Base-by-base conservation (phyloP, 2,329 filamentous ascomycete species). In the Bipolaris cookei region DNA sequence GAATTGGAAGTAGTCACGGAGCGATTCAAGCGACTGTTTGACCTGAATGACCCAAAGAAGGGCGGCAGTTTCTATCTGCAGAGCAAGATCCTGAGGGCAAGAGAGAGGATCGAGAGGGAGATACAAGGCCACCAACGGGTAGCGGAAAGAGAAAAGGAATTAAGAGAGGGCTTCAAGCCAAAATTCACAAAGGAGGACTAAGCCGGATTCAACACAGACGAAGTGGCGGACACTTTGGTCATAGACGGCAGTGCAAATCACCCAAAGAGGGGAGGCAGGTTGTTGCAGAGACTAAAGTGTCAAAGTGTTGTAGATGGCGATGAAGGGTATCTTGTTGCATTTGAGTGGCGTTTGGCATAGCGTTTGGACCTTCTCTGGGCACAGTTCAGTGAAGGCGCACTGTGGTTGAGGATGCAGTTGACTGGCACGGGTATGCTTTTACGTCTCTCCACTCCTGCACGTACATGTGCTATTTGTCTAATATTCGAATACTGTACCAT, bases 31-130 rank as follows among this genome's bases (percentile, higher is more conserved):
- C 88, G 89, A 64, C 81, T 99, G 45, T 99, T 97, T 76, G 95
- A 99, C 78, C 82, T 86, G 68, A 99, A 99, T 80, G 91, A 99
- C 64, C 94, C 95, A 10, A 84, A 96, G 78, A 97, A 97, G 74
- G 95, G 95, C 34, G 95, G 95, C 51, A 97, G 92, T 71, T 99
- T 99, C 79, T 99, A 99, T 78, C 83, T 99, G 46, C 95, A 99
- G 80, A 98, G 94, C 83, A 99, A 99, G 81, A 87, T 99, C 53
- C 80, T 98, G 67, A 84, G 95, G 61, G 95, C 95, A 56, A 86
- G 94, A 70, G 94, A 99, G 80, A 84, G 95, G 63, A 90, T 99
- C 79, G 94, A 98, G 81, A 84, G 89, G 69, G 94, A 99, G 79
- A 81, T 95, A 38, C 84, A 88, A 63, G 87, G 90, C 57, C 85